Base-by-base conservation (phyloP, 2,329 filamentous ascomycete species). In the Alternaria postmessia region DNA sequence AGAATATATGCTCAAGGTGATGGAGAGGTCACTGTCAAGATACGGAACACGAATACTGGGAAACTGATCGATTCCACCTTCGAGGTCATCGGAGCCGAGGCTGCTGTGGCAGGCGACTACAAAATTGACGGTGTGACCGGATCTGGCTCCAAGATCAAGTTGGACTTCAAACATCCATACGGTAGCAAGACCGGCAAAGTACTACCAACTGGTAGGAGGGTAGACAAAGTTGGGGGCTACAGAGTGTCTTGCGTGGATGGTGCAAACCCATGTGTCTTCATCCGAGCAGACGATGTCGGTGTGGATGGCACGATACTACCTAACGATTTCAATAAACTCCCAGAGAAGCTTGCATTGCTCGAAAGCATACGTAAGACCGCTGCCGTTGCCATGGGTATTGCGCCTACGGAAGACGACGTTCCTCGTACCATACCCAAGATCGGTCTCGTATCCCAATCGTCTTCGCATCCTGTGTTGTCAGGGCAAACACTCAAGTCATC, bases 31-130 rank as follows among this genome's bases (percentile, higher is more conserved):
- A 85, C 80, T 0, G 84, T 92, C 12, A 81, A 85, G 55, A 87
- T 92, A 38, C 82, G 85, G 68, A 93, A 93, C 73, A 92, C 89
- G 1, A 93, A 93, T 67, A 93, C 90, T 0, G 78, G 79, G 18
- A 91, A 91, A 70, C 74, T 88, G 26, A 86, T 91, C 57, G 77
- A 84, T 42, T 83, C 86, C 1, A 84, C 80, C 0, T 91, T 91
- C 64, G 77, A 80, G 0, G 81, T 89, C 3, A 71, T 78, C 0
- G 82, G 81, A 2, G 81, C 78, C 0, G 81, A 86, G 58, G 81
- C 85, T 2, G 81, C 81, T 3, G 78, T 81, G 14, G 65, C 61
- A 12, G 88, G 88, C 0, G 81, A 85, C 11, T 89, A 88, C 69
- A 75, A 79, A 2, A 89, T 91, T 63, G 88, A 89, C 68, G 89